These are phyloP conservation scores for Stropharia rugosoannulata DNA, from an alignment of 768 basidiomycete species.

Conservation along the genomic window DNA sequence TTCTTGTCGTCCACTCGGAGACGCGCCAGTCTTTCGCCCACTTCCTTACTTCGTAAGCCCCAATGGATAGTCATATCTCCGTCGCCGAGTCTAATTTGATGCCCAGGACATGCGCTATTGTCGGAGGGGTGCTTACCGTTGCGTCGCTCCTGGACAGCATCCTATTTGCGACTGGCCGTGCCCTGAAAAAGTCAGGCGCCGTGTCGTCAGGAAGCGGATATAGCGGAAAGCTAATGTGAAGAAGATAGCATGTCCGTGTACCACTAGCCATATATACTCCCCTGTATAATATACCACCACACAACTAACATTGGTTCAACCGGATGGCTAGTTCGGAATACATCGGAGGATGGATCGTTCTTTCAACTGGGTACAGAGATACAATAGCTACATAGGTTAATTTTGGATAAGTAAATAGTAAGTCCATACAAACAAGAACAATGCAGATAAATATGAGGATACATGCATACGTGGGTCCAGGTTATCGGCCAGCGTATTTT, in stretches of 20 bases:
- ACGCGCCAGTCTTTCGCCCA: constrained; percentile 95
- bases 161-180: constrained; percentile 79
- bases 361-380: not conserved
- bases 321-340: not conserved
- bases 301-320: constrained; percentile 11
- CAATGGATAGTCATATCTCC: not conserved
- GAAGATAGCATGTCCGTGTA: constrained; percentile 11
- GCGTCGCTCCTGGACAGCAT: constrained; percentile 86
- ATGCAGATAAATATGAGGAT: not conserved
- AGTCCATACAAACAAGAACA: not conserved
- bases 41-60: constrained; percentile 91
- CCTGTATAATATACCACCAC: constrained; percentile 27
- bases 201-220: constrained; percentile 29
- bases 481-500: constrained; percentile 21
- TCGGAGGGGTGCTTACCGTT: constrained; percentile 95
- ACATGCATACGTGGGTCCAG: not conserved
- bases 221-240: constrained; percentile 47
- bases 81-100: not conserved
- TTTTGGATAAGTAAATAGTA: not conserved
- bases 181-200: constrained; percentile 58
- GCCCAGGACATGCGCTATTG: constrained; percentile 89
- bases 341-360: not conserved
- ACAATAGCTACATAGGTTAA: not conserved
- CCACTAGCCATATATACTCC: constrained; percentile 16
- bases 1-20: constrained; percentile 90